A percentile compares a stretch with the other conserved stretches of the same genome.
Conservation (phyloP, 495 filamentous ascomycete species). For the Neurospora tetraspora region DNA sequence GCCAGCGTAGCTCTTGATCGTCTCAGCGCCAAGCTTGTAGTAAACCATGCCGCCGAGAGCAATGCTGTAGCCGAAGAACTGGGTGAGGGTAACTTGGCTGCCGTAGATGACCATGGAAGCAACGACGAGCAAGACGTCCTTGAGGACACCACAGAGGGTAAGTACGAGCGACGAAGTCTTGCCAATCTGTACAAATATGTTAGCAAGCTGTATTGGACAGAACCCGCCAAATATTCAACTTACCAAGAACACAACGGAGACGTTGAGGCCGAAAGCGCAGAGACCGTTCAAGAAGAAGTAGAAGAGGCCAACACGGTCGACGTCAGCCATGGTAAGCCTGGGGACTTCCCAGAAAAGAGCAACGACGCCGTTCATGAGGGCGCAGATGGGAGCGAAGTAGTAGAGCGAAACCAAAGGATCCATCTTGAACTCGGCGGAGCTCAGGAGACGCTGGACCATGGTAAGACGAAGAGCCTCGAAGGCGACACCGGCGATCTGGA, state of each 20-base stretch:
- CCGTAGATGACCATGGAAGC: constrained; percentile 87
- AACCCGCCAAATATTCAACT: constrained; percentile 20
- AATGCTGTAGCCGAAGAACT: constrained; percentile 92
- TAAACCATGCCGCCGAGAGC: constrained; percentile 85
- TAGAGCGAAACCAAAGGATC: constrained; percentile 91
- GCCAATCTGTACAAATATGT: constrained; percentile 59
- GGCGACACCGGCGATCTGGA: constrained; percentile 72
- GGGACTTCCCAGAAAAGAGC: constrained; percentile 73
- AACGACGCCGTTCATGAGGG: constrained; percentile 74
- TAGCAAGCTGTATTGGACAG: constrained; percentile 12
- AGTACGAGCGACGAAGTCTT: constrained; percentile 94
- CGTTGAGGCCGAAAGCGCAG: constrained; percentile 80
- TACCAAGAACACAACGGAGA: constrained; percentile 91
- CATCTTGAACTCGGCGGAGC: constrained; percentile 92
- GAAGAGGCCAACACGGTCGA: constrained; percentile 65
- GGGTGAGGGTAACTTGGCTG: constrained; percentile 68
- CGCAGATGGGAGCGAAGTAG: constrained; percentile 92
- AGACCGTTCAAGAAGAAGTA: constrained; percentile 71
- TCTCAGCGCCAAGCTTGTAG: constrained; percentile 91
- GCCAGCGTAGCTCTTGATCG: constrained; percentile 65
- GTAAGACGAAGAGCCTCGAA: constrained; percentile 88
- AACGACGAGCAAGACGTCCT: constrained; percentile 89
- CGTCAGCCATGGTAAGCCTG: constrained; percentile 55
- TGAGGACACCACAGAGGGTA: constrained; percentile 94
- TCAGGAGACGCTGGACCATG: constrained; percentile 83